phyloP scores from a whole-genome alignment of 495 filamentous ascomycete species.

The Geopyxis carbonaria region DNA sequence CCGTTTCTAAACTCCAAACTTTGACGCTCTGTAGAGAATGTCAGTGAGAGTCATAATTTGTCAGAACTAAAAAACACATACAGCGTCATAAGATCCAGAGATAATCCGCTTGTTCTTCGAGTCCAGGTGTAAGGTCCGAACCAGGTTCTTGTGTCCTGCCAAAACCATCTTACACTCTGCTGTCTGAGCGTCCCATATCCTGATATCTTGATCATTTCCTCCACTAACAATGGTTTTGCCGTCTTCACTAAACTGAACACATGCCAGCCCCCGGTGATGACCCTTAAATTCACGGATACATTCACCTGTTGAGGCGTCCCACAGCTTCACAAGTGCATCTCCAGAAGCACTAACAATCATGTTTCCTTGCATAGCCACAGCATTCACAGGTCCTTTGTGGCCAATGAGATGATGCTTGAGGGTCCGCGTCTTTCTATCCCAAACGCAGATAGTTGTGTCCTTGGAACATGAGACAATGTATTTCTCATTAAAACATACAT shows the following conservation, averaged over 20 bases:
- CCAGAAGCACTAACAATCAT: slow-evolving; percentile 81
- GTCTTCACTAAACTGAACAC: slow-evolving; percentile 88
- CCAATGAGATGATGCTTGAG: slow-evolving; percentile 60
- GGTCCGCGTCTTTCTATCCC: slow-evolving; percentile 64
- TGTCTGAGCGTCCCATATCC: slow-evolving; percentile 82
- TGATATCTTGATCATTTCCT: slow-evolving; percentile 84
- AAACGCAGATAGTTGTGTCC: slow-evolving; percentile 78
- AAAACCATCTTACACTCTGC: slow-evolving; percentile 65
- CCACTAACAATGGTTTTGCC: slow-evolving; percentile 75
- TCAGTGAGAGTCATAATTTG: background rate
- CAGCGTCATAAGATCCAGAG: slow-evolving; percentile 81
- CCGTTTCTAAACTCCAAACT: slow-evolving; percentile 68
- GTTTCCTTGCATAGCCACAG: slow-evolving; percentile 82
- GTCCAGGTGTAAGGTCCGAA: slow-evolving; percentile 79
- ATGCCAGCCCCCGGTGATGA: slow-evolving; percentile 79
- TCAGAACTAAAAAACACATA: slow-evolving; percentile 6
- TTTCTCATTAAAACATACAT: slow-evolving; percentile 76
- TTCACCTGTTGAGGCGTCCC: slow-evolving; percentile 73
- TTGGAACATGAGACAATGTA: slow-evolving; percentile 95
- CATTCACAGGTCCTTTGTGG: slow-evolving; percentile 84
- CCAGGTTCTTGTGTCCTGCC: slow-evolving; percentile 59
- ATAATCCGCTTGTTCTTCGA: slow-evolving; percentile 63
- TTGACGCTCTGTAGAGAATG: slow-evolving; percentile 45
- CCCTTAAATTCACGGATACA: slow-evolving; percentile 76
- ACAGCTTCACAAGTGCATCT: slow-evolving; percentile 80